Percentiles rank a stretch among this genome's conserved stretches.
phyloP scores from a whole-genome alignment of 2,329 filamentous ascomycete genomes.

The Claviceps sorghi region DNA sequence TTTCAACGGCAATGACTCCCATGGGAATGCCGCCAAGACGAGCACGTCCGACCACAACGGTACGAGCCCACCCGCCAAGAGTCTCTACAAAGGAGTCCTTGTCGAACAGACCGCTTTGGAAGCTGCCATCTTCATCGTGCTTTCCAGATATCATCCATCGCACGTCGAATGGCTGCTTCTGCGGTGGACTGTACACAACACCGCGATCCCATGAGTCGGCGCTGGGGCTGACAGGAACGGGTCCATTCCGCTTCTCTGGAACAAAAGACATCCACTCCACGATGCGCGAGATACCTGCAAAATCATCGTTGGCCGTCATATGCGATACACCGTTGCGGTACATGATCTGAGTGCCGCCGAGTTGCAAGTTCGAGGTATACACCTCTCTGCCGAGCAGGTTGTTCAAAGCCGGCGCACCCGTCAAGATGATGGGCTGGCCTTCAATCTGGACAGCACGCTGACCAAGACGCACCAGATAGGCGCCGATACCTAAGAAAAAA shows the following conservation, averaged over 20 bases:
- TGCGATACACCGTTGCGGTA: conserved; percentile 99
- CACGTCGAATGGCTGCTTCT: conserved; percentile 81
- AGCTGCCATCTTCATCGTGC: conserved; percentile 54
- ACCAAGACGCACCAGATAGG: conserved; percentile 93
- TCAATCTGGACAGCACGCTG: conserved; percentile 98
- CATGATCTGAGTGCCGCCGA: conserved; percentile 99
- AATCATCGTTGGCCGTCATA: conserved; percentile 95
- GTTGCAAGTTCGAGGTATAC: conserved; percentile 96
- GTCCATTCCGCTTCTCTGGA: conserved; percentile 84
- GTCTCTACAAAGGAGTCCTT: conserved; percentile 93
- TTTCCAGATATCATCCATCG: conserved; percentile 84
- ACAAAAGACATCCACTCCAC: conserved; percentile 97
- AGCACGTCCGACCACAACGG: conserved; percentile 91
- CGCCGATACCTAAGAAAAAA: conserved; percentile 61
- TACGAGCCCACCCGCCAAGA: conserved; percentile 91
- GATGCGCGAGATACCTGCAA: conserved; percentile 94
- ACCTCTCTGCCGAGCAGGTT: conserved; percentile 96
- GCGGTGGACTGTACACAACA: conserved; percentile 64
- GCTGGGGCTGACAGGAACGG: conserved; percentile 80
- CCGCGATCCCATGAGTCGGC: conserved; percentile 88
- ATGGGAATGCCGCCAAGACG: conserved; percentile 94
- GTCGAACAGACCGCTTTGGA: conserved; percentile 86
- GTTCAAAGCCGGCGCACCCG: conserved; percentile 93
- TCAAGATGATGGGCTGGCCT: conserved; percentile 96
- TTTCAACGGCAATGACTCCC: conserved; percentile 96